These are phyloP conservation scores for Macroventuria anomochaeta DNA, from an alignment of 2,329 filamentous ascomycete species.

Conservation along the genomic window DNA sequence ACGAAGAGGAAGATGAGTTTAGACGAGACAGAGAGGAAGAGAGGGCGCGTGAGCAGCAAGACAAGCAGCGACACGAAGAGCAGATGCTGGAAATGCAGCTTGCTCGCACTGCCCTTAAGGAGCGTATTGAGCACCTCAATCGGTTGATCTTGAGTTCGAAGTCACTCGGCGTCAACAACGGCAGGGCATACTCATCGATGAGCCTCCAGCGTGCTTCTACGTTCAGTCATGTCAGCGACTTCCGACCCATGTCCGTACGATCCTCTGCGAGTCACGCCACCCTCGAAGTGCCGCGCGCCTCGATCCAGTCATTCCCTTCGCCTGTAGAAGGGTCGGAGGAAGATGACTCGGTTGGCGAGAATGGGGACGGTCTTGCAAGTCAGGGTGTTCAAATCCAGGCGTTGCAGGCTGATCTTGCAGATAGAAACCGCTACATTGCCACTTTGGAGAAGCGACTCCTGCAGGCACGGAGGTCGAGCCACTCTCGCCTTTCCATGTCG, in stretches of 20 bases:
- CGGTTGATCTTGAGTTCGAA: slow-evolving; percentile 94
- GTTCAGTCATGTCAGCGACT: slow-evolving; percentile 49
- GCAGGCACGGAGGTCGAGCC: slow-evolving; percentile 88
- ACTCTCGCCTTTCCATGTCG: slow-evolving; percentile 82
- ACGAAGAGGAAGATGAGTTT: slow-evolving; percentile 57
- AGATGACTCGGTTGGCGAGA: slow-evolving; percentile 71
- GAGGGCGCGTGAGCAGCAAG: slow-evolving; percentile 69
- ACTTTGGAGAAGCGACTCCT: slow-evolving; percentile 91
- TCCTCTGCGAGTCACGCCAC: slow-evolving; percentile 50
- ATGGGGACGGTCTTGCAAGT: slow-evolving; percentile 84
- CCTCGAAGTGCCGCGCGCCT: slow-evolving; percentile 50
- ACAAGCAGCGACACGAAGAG: slow-evolving; percentile 87
- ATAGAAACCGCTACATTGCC: slow-evolving; percentile 95
- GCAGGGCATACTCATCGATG: slow-evolving; percentile 51
- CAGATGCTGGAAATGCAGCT: slow-evolving; percentile 99
- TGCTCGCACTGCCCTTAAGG: slow-evolving; percentile 91
- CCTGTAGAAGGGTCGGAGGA: slow-evolving; percentile 48
- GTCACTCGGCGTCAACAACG: slow-evolving; percentile 85
- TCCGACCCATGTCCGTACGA: slow-evolving; percentile 58
- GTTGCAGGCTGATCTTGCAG: slow-evolving; percentile 92
- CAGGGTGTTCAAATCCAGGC: slow-evolving; percentile 84
- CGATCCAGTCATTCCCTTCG: slow-evolving; percentile 26
- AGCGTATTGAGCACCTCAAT: slow-evolving; percentile 96
- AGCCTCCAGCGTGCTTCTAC: slow-evolving; percentile 49
- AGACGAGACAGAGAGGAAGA: slow-evolving; percentile 75